Percentiles rank a stretch among this genome's conserved stretches.
These are phyloP conservation scores for Arthroderma sp. DNA, from an alignment of 2,329 filamentous ascomycete species.

Conservation along the genomic window DNA sequence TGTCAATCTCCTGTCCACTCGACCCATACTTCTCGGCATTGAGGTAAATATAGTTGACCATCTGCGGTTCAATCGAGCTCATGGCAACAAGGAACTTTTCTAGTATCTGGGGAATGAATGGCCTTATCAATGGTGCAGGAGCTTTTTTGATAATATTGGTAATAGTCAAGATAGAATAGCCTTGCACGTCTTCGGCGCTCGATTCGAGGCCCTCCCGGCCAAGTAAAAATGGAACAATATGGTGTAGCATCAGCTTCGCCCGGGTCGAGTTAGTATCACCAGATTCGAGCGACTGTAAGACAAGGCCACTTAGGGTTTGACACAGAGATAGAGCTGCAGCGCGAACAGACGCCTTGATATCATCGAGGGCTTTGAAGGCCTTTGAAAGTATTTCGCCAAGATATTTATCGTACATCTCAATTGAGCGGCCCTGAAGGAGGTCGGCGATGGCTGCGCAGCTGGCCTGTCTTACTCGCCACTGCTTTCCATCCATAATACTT, in stretches of 20 bases:
- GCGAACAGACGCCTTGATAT: conserved; percentile 86
- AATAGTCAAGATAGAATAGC: conserved; percentile 70
- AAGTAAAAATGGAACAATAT: conserved; percentile 80
- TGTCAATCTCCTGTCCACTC: conserved; percentile 81
- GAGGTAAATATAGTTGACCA: conserved; percentile 84
- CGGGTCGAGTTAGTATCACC: conserved; percentile 53
- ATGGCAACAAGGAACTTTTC: conserved; percentile 68
- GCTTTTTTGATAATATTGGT: conserved; percentile 84
- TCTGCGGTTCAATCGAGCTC: conserved; percentile 77
- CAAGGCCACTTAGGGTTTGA: conserved; percentile 67
- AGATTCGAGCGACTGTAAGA: conserved; percentile 74
- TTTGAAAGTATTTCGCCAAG: conserved; percentile 74
- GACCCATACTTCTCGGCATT: conserved; percentile 73
- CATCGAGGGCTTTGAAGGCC: conserved; percentile 83
- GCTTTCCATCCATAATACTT: conserved; percentile 66
- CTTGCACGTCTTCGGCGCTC: conserved; percentile 71
- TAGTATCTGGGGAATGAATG: conserved; percentile 70
- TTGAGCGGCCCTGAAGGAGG: conserved; percentile 66
- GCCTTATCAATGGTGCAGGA: conserved; percentile 57
- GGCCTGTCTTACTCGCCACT: conserved; percentile 88
- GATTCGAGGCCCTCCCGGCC: conserved; percentile 84
- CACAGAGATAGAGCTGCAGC: conserved; percentile 69
- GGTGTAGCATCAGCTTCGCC: conserved; percentile 65
- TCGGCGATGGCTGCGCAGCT: conserved; percentile 84
- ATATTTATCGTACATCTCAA: conserved; percentile 67